A percentile compares a stretch with the other conserved stretches of the same genome.
phyloP scores from a whole-genome alignment of 345 rosid genomes.

The Linum tenue region DNA sequence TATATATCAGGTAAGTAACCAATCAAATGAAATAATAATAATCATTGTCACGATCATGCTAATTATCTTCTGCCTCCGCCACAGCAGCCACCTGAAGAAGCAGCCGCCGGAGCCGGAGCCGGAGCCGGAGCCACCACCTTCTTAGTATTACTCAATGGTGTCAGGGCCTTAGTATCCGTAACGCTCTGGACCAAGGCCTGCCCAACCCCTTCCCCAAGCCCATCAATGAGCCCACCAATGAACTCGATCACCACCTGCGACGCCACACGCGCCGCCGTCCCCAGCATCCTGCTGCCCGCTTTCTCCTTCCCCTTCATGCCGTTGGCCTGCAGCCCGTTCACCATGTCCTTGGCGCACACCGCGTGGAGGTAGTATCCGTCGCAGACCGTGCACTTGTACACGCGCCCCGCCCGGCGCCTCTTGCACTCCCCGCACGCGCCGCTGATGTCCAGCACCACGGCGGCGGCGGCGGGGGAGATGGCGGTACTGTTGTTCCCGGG shows the following conservation, averaged over 20 bases:
- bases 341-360: conserved; percentile 63
- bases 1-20: too few species aligned
- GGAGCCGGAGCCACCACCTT: too few species aligned
- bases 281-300: conserved; percentile 34
- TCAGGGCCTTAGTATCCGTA: neutral
- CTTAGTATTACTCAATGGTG: neutral
- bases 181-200: conserved; percentile 42
- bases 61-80: too few species aligned
- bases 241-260: conserved; percentile 55
- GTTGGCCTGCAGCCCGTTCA: conserved; percentile 56
- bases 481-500: neutral
- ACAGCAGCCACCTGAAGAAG: too few species aligned
- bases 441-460: conserved; percentile 5
- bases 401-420: conserved; percentile 48
- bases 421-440: conserved; percentile 60
- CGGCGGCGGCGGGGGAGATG: conserved; percentile 7
- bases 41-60: too few species aligned
- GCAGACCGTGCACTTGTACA: conserved; percentile 59
- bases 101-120: too few species aligned
- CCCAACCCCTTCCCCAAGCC: conserved; percentile 76
- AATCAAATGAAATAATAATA: too few species aligned
- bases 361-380: conserved; percentile 64
- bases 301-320: conserved; percentile 38
- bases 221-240: conserved; percentile 64
- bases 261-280: conserved; percentile 50